phyloP scores from a whole-genome alignment of 2,329 filamentous ascomycete species.

The Hypoxylon sp. region DNA sequence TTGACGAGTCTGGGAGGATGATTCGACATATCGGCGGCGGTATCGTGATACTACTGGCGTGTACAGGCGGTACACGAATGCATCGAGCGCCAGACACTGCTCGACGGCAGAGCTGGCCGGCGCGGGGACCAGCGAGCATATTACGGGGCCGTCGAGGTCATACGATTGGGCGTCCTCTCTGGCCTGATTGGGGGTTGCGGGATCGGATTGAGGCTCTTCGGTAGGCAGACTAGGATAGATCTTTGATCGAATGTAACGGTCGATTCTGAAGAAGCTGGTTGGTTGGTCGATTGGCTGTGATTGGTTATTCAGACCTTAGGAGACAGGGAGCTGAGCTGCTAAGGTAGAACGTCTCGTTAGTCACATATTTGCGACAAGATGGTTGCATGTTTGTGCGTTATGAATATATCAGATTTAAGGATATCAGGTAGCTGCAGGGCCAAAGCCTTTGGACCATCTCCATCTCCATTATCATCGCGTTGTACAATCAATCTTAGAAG shows the following conservation, averaged over 20 bases:
- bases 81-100: not conserved
- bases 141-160: not conserved
- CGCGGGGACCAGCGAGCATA: constrained; percentile 14
- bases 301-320: too few species aligned
- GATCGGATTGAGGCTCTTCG: constrained; percentile 29
- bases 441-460: too few species aligned
- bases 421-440: too few species aligned
- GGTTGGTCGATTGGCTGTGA: not conserved
- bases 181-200: constrained; percentile 4
- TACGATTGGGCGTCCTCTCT: not conserved
- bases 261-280: constrained; percentile 13
- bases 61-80: not conserved
- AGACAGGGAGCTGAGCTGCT: too few species aligned
- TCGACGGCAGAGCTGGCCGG: constrained; percentile 16
- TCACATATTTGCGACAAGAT: too few species aligned
- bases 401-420: too few species aligned
- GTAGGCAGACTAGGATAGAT: constrained; percentile 27
- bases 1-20: not conserved
- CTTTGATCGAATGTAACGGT: constrained; percentile 34
- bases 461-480: too few species aligned
- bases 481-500: too few species aligned
- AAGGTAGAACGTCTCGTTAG: too few species aligned
- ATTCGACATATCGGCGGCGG: constrained; percentile 1
- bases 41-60: constrained; percentile 3
- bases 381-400: too few species aligned